Evolutionary conservation across 2,329 filamentous ascomycete species (phyloP).

Genomic region (Colletotrichum melonis): DNA sequence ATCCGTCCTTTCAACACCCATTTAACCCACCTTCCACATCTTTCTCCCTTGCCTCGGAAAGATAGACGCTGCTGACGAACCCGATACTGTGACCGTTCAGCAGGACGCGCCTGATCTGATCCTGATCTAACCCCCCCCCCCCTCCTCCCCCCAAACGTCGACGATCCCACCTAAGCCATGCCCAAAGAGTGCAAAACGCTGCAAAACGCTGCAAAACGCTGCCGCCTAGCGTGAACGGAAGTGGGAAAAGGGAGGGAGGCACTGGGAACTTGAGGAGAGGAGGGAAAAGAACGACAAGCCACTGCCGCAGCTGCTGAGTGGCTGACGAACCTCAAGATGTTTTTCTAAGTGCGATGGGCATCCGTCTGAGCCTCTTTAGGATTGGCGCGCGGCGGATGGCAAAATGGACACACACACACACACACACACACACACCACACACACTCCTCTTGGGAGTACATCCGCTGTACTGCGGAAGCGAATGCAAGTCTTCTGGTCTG

Average conservation of each 20-base stretch:
- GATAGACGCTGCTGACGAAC: background rate
- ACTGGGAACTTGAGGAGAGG: background rate
- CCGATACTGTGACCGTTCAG: background rate
- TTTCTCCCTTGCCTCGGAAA: background rate
- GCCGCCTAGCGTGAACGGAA: background rate
- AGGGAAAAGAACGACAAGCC: conserved; percentile 11
- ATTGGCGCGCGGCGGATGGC: conserved; percentile 17
- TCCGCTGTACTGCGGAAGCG: background rate
- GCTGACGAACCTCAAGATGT: background rate
- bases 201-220: background rate
- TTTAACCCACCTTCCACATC: background rate
- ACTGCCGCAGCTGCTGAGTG: conserved; percentile 30
- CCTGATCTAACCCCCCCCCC: background rate
- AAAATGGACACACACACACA: background rate
- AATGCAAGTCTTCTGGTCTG: background rate
- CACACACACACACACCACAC: background rate
- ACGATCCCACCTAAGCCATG: background rate
- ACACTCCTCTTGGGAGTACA: background rate
- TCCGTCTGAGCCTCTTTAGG: conserved; percentile 15
- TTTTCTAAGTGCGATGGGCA: background rate
- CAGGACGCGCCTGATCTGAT: background rate
- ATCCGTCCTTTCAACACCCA: background rate
- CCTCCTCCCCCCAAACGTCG: background rate
- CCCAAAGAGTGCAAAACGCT: background rate
- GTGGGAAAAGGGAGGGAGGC: background rate